Percentiles rank a stretch among this genome's conserved stretches.
These are phyloP conservation scores for Colletotrichum horii DNA, from an alignment of 2,329 filamentous ascomycete genomes.

Conservation along the genomic window DNA sequence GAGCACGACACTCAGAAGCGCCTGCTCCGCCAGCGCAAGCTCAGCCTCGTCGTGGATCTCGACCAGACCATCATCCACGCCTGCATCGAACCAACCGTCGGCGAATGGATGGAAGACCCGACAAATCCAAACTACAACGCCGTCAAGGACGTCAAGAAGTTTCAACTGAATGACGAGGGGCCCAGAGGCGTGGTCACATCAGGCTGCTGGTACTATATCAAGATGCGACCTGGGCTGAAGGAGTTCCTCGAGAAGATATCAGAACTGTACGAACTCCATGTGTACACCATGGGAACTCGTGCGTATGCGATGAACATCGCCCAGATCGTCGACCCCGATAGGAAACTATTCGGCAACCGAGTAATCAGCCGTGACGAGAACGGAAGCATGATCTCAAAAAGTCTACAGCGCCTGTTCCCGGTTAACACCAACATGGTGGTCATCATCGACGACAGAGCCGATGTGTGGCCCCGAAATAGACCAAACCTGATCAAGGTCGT, in stretches of 20 bases:
- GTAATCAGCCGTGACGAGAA: constrained; percentile 98
- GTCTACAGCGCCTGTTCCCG: constrained; percentile 87
- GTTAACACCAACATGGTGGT: constrained; percentile 99
- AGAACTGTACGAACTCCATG: constrained; percentile 89
- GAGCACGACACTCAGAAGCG: constrained; percentile 88
- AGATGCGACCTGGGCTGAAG: constrained; percentile 85
- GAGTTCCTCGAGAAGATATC: constrained; percentile 82
- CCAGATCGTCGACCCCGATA: constrained; percentile 88
- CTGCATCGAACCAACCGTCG: constrained; percentile 94
- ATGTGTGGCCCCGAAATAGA: constrained; percentile 92
- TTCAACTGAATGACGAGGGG: constrained; percentile 88
- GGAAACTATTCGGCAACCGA: constrained; percentile 89
- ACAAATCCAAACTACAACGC: constrained; percentile 90
- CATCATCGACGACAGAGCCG: constrained; percentile 95
- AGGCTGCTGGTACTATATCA: constrained; percentile 97
- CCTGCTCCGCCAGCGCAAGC: constrained; percentile 79
- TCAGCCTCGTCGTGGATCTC: constrained; percentile 93
- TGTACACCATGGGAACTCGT: constrained; percentile 98
- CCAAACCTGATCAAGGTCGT: constrained; percentile 93
- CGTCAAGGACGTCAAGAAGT: constrained; percentile 85
- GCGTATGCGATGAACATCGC: constrained; percentile 95
- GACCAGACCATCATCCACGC: constrained; percentile 99
- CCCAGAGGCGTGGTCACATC: constrained; percentile 66
- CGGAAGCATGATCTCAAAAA: constrained; percentile 90
- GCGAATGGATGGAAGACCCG: constrained; percentile 91